Conservation (phyloP, 345 rosid species). For the Linum tenue region DNA sequence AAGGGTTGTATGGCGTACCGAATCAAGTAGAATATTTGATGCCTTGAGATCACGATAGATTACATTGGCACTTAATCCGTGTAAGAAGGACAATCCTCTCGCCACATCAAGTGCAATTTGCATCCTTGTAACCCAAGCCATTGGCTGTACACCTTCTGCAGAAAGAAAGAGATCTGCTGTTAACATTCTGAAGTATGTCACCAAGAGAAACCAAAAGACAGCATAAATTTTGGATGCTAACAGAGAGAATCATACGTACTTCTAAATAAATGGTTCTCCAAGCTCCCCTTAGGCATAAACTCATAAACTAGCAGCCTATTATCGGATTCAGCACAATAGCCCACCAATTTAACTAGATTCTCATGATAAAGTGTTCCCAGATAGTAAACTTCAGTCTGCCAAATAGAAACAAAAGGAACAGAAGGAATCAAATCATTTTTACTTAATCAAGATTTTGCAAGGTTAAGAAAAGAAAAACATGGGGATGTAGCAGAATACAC, state of each 20-base stretch:
- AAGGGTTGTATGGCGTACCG: constrained; percentile 27
- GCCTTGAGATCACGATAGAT: constrained; percentile 65
- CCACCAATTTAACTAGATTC: constrained; percentile 80
- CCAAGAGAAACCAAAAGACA: background rate
- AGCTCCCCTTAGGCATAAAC: constrained; percentile 78
- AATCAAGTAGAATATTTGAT: constrained; percentile 59
- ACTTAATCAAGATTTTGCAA: background rate
- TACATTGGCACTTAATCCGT: constrained; percentile 49
- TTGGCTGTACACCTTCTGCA: constrained; percentile 51
- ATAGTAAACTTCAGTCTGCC: constrained; percentile 74
- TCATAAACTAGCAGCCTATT: constrained; percentile 73
- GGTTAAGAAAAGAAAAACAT: background rate
- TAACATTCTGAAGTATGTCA: background rate
- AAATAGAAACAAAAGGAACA: background rate
- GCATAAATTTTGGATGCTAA: background rate
- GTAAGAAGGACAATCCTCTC: constrained; percentile 53
- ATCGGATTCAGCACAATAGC: constrained; percentile 61
- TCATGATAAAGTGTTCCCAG: constrained; percentile 65
- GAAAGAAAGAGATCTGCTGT: background rate
- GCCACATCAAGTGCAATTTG: constrained; percentile 43
- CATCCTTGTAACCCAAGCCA: constrained; percentile 48
- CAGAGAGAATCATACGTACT: constrained; percentile 31
- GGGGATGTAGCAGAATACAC: constrained; percentile 10
- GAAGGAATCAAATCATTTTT: background rate
- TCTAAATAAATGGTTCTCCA: constrained; percentile 85